Conservation (phyloP, 2,329 filamentous ascomycete genomes). For the Trichoderma sp. region DNA sequence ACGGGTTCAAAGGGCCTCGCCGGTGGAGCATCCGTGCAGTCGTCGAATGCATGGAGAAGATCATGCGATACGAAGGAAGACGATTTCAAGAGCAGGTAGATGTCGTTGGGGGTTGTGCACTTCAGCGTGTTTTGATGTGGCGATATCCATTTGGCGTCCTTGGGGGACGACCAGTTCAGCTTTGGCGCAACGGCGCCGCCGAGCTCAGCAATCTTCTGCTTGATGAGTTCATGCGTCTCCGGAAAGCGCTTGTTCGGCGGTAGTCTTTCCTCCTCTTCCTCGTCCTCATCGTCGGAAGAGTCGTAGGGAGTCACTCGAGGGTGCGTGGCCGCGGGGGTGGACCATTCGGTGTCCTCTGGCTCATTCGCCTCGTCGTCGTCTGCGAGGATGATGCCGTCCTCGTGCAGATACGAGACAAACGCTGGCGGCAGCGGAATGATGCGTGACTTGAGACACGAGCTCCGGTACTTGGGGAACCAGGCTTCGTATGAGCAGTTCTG, state of each 20-base stretch:
- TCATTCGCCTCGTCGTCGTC: slow-evolving; percentile 62
- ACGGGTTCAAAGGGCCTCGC: slow-evolving; percentile 66
- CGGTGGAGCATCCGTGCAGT: slow-evolving; percentile 49
- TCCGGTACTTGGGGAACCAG: slow-evolving; percentile 86
- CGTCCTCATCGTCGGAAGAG: slow-evolving; percentile 52
- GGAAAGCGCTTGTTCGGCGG: slow-evolving; percentile 63
- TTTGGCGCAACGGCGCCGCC: slow-evolving; percentile 89
- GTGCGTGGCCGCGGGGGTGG: slow-evolving; percentile 40
- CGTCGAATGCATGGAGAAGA: slow-evolving; percentile 89
- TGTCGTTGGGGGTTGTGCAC: slow-evolving; percentile 83
- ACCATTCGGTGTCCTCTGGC: slow-evolving; percentile 58
- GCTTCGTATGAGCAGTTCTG: slow-evolving; percentile 91
- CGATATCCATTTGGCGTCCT: slow-evolving; percentile 93
- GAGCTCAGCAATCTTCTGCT: slow-evolving; percentile 74
- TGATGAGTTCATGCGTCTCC: slow-evolving; percentile 76
- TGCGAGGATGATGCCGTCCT: slow-evolving; percentile 89
- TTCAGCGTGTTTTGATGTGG: slow-evolving; percentile 85
- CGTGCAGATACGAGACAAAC: slow-evolving; percentile 84
- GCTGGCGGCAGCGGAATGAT: slow-evolving; percentile 74
- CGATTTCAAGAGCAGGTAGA: slow-evolving; percentile 91
- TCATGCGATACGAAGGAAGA: slow-evolving; percentile 95
- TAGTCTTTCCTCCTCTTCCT: slow-evolving; percentile 44
- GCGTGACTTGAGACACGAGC: slow-evolving; percentile 80
- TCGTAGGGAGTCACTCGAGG: slow-evolving; percentile 44
- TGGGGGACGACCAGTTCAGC: slow-evolving; percentile 95